Conservation (phyloP, 2,329 filamentous ascomycete species). For the Sporothrix inflata region DNA sequence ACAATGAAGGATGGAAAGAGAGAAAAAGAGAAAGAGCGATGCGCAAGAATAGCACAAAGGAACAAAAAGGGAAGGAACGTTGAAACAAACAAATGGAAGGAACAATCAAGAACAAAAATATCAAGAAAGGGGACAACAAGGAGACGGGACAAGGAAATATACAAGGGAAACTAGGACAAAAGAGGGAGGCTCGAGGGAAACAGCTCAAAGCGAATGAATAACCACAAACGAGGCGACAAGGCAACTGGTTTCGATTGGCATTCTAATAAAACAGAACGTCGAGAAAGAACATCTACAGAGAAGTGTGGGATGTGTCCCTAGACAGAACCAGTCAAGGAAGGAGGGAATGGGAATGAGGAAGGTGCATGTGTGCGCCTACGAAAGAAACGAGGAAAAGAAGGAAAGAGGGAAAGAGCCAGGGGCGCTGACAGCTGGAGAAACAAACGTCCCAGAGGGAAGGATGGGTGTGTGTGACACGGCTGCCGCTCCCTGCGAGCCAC, state of each 20-base stretch:
- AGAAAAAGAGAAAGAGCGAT: background rate
- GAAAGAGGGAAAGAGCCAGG: background rate
- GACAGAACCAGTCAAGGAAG: background rate
- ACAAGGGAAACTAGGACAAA: background rate
- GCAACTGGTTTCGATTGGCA: background rate
- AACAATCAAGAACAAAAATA: background rate
- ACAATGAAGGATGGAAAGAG: background rate
- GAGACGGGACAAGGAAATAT: background rate
- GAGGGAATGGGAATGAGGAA: background rate
- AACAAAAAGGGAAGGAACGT: background rate
- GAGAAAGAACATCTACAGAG: background rate
- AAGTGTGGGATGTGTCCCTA: background rate
- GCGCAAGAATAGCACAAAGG: conserved; percentile 9
- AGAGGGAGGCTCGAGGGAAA: background rate
- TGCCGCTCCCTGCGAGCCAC: background rate
- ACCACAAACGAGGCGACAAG: background rate
- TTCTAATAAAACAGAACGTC: background rate
- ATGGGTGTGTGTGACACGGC: conserved; percentile 1
- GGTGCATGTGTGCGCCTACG: conserved; percentile 13
- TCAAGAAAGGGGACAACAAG: background rate
- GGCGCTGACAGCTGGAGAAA: background rate
- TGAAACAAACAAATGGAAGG: background rate
- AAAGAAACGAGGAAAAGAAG: background rate
- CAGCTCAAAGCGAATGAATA: background rate
- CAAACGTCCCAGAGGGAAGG: background rate